phyloP scores from a whole-genome alignment of 352 stramenopile genomes.

The Globisporangium abappressorium region DNA sequence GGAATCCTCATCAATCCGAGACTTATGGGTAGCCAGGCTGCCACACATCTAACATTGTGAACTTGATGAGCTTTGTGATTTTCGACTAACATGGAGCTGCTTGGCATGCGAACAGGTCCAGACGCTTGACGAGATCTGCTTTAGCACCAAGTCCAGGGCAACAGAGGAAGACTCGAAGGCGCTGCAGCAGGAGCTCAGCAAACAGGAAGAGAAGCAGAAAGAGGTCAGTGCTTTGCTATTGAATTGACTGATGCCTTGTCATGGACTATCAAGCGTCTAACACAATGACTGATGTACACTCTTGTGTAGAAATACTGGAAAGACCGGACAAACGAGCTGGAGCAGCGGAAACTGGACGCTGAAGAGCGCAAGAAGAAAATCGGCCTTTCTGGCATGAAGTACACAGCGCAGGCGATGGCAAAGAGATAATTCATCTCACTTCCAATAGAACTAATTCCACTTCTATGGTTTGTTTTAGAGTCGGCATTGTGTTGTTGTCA shows the following conservation, averaged over 20 bases:
- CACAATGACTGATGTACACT: not conserved
- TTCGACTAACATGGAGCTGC: not conserved
- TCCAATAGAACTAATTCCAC: not conserved
- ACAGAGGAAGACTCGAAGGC: constrained; percentile 33
- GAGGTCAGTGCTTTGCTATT: constrained; percentile 24
- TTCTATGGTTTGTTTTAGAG: not conserved
- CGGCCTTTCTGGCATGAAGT: constrained; percentile 70
- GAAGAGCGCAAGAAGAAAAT: constrained; percentile 79
- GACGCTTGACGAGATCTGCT: constrained; percentile 63
- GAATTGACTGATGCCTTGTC: not conserved
- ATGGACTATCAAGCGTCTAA: not conserved
- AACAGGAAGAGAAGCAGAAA: constrained; percentile 61
- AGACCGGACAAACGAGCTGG: constrained; percentile 54
- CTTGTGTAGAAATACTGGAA: constrained; percentile 64
- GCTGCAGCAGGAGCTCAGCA: constrained; percentile 47
- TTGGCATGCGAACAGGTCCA: constrained; percentile 25
- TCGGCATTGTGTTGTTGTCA: not conserved
- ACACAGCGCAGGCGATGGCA: constrained; percentile 49
- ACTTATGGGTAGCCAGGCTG: constrained; percentile 41
- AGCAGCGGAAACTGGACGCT: constrained; percentile 54
- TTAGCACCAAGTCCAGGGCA: constrained; percentile 4
- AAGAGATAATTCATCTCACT: constrained; percentile 16
- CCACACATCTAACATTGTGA: not conserved
- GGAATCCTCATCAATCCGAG: constrained; percentile 32
- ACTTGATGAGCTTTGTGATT: not conserved